Evolutionary conservation across 139 green algal species (phyloP).

Genomic region (Nannochloris sp.): DNA sequence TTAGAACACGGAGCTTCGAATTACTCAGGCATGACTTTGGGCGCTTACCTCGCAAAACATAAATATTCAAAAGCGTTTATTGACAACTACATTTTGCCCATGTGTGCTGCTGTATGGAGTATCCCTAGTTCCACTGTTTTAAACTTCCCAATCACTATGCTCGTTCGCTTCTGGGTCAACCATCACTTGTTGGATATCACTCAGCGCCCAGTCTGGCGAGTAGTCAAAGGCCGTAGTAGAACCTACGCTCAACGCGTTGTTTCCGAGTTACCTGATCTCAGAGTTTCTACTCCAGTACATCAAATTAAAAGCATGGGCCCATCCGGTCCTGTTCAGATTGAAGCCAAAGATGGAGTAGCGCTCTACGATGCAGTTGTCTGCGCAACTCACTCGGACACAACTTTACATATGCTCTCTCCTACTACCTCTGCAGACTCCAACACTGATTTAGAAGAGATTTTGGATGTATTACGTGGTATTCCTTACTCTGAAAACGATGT

Average conservation of each 20-base stretch:
- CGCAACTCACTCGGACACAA: slow-evolving; percentile 77
- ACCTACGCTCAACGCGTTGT: slow-evolving; percentile 70
- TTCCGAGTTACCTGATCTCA: slow-evolving; percentile 65
- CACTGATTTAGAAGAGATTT: slow-evolving; percentile 33
- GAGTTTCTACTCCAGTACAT: slow-evolving; percentile 40
- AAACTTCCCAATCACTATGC: slow-evolving; percentile 71
- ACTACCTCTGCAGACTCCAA: too few species aligned
- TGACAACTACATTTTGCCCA: slow-evolving; percentile 82
- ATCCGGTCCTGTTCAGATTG: neutral
- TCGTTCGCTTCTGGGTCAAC: slow-evolving; percentile 93
- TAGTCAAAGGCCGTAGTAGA: slow-evolving; percentile 71
- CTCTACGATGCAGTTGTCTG: slow-evolving; percentile 78
- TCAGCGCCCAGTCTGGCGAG: slow-evolving; percentile 80
- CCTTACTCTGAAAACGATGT: slow-evolving; percentile 81
- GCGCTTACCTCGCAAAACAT: slow-evolving; percentile 63
- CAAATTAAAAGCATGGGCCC: too few species aligned
- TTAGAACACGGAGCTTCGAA: neutral
- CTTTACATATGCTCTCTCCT: slow-evolving; percentile 63
- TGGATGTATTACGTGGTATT: slow-evolving; percentile 61
- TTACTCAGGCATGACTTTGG: slow-evolving; percentile 40
- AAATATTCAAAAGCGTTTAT: slow-evolving; percentile 65
- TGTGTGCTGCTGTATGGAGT: slow-evolving; percentile 96
- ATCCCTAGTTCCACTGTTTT: slow-evolving; percentile 72
- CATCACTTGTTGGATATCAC: slow-evolving; percentile 92
- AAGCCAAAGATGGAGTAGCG: neutral